These are phyloP conservation scores for Tolypocladium ovalisporum DNA, from an alignment of 2,329 filamentous ascomycete species.

Conservation along the genomic window DNA sequence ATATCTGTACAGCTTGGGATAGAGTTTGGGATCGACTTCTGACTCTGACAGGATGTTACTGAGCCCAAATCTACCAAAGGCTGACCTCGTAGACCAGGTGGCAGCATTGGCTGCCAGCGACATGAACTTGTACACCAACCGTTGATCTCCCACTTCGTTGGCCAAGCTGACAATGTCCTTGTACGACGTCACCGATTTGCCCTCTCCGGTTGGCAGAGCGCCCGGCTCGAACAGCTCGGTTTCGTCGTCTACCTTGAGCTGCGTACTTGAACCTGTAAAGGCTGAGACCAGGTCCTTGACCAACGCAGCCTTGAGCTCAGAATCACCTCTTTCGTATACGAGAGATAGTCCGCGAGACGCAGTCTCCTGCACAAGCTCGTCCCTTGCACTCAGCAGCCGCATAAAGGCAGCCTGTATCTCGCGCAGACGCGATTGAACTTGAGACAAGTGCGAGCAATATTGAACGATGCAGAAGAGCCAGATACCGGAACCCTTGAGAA, in stretches of 20 bases:
- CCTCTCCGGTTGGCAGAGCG: slow-evolving; percentile 79
- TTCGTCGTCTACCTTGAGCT: slow-evolving; percentile 76
- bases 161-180: slow-evolving; percentile 93
- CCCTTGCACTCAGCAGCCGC: slow-evolving; percentile 72
- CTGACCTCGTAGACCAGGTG: slow-evolving; percentile 94
- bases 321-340: slow-evolving; percentile 87
- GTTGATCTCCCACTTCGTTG: slow-evolving; percentile 93
- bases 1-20: slow-evolving; percentile 90
- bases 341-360: slow-evolving; percentile 83
- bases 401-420: slow-evolving; percentile 83
- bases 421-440: slow-evolving; percentile 63
- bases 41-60: slow-evolving; percentile 88
- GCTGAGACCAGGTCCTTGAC: slow-evolving; percentile 80
- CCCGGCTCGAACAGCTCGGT: slow-evolving; percentile 92
- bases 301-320: slow-evolving; percentile 66
- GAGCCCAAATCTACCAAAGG: slow-evolving; percentile 87
- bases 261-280: slow-evolving; percentile 68
- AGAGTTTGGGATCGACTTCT: slow-evolving; percentile 81
- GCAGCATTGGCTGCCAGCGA: slow-evolving; percentile 90
- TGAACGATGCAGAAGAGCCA: slow-evolving; percentile 91
- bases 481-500: slow-evolving; percentile 86
- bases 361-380: slow-evolving; percentile 92
- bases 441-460: slow-evolving; percentile 69
- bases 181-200: slow-evolving; percentile 84
- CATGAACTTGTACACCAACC: slow-evolving; percentile 98